phyloP scores from a whole-genome alignment of 1,284 basidiomycete genomes.

The Ustilago hordei region DNA sequence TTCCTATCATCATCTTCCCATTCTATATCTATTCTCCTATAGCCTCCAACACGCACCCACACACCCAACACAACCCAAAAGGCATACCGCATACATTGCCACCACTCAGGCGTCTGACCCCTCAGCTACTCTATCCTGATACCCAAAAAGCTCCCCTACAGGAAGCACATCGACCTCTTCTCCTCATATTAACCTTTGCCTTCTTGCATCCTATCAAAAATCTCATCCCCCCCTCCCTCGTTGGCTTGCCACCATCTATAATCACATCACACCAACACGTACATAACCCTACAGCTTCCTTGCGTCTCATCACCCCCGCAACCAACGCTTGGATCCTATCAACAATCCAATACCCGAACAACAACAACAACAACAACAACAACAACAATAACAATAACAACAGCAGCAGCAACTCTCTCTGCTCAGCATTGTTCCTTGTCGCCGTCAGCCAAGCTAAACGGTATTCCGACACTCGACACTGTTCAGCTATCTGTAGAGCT shows the following conservation, averaged over 20 bases:
- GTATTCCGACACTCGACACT: background rate
- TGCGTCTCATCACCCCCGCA: constrained; percentile 10
- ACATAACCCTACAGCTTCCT: constrained; percentile 12
- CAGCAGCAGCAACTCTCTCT: background rate
- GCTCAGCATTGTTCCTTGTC: background rate
- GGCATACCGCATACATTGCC: constrained; percentile 29
- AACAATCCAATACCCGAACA: background rate
- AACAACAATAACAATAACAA: background rate
- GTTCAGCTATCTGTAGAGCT: background rate
- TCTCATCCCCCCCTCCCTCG: background rate
- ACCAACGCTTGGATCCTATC: constrained; percentile 2
- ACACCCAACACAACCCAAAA: constrained; percentile 14
- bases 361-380: background rate
- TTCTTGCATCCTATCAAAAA: background rate
- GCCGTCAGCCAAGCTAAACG: background rate
- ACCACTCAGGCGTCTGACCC: constrained; percentile 20
- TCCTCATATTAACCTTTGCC: constrained; percentile 22
- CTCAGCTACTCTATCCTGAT: constrained; percentile 11
- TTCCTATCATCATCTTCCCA: constrained; percentile 3
- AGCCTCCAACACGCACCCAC: constrained; percentile 15
- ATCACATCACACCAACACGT: constrained; percentile 21
- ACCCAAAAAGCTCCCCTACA: constrained; percentile 45
- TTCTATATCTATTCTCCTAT: constrained; percentile 1
- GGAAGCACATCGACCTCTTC: constrained; percentile 26
- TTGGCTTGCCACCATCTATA: constrained; percentile 27